Evolutionary conservation across 768 basidiomycete species (phyloP).

Genomic region (Nevesoporus exiguus): DNA sequence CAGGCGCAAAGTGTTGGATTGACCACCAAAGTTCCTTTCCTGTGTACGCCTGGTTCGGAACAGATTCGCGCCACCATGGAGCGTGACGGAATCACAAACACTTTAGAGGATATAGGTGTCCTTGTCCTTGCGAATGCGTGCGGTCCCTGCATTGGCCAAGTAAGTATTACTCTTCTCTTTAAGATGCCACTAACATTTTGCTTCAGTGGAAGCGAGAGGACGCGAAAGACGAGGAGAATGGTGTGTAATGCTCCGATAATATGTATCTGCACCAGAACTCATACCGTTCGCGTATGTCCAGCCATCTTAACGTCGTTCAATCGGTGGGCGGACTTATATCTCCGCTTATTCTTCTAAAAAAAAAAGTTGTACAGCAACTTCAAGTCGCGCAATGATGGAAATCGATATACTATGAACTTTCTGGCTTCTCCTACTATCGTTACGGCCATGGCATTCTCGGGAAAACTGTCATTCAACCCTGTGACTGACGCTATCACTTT

Average conservation of each 20-base stretch:
- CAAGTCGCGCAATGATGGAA: slow-evolving; percentile 97
- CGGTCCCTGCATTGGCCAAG: slow-evolving; percentile 97
- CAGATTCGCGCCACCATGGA: slow-evolving; percentile 98
- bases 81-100: slow-evolving; percentile 81
- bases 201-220: slow-evolving; percentile 89
- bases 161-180: slow-evolving; percentile 26
- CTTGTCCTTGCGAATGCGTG: slow-evolving; percentile 96
- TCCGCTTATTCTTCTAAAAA: background rate
- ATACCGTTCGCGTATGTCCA: slow-evolving; percentile 28
- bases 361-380: slow-evolving; percentile 49
- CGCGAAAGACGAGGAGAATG: slow-evolving; percentile 86
- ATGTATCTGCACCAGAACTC: background rate
- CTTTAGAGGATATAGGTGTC: slow-evolving; percentile 87
- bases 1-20: slow-evolving; percentile 87
- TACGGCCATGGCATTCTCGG: slow-evolving; percentile 96
- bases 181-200: slow-evolving; percentile 6
- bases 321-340: slow-evolving; percentile 46
- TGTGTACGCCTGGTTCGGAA: slow-evolving; percentile 90
- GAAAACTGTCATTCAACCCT: slow-evolving; percentile 92
- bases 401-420: slow-evolving; percentile 94
- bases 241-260: slow-evolving; percentile 38
- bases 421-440: slow-evolving; percentile 95
- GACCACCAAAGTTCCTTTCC: slow-evolving; percentile 77
- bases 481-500: slow-evolving; percentile 67
- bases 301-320: slow-evolving; percentile 98